Evolutionary conservation across 2,329 filamentous ascomycete species (phyloP).

Genomic region (Amauroascus niger): DNA sequence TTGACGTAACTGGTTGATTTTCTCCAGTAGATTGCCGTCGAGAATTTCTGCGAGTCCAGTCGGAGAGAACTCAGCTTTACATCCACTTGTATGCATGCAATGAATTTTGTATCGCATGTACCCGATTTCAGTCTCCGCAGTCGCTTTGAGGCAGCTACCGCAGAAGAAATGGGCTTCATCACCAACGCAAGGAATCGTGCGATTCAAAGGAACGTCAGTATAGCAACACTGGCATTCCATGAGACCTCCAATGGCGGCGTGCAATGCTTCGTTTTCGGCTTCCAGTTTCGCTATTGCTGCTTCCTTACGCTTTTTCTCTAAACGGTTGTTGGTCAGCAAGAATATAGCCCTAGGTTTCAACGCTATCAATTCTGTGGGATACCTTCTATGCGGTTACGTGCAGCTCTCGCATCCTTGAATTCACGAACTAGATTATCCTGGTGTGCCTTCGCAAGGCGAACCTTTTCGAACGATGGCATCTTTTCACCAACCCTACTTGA

Average conservation of each 20-base stretch:
- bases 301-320: neutral
- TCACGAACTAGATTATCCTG: conserved; percentile 23
- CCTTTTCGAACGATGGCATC: neutral
- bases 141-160: conserved; percentile 51
- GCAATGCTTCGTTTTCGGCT: conserved; percentile 6
- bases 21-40: conserved; percentile 48
- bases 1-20: conserved; percentile 62
- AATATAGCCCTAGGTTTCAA: neutral
- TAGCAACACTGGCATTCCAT: conserved; percentile 68
- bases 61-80: conserved; percentile 51
- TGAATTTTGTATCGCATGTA: conserved; percentile 55
- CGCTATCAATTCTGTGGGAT: neutral
- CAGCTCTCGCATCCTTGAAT: conserved; percentile 27
- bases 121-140: conserved; percentile 60
- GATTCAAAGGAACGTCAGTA: conserved; percentile 54
- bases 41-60: conserved; percentile 50
- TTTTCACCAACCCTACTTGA: neutral
- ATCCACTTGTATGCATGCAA: conserved; percentile 63
- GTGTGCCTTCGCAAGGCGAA: neutral
- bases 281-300: neutral
- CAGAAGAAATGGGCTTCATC: conserved; percentile 59
- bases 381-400: conserved; percentile 17
- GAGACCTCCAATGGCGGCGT: conserved; percentile 11
- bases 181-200: conserved; percentile 58
- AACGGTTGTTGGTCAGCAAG: neutral